Evolutionary conservation across 371 early-diverging fungal species (phyloP).

Genomic region (Circinella umbellata): DNA sequence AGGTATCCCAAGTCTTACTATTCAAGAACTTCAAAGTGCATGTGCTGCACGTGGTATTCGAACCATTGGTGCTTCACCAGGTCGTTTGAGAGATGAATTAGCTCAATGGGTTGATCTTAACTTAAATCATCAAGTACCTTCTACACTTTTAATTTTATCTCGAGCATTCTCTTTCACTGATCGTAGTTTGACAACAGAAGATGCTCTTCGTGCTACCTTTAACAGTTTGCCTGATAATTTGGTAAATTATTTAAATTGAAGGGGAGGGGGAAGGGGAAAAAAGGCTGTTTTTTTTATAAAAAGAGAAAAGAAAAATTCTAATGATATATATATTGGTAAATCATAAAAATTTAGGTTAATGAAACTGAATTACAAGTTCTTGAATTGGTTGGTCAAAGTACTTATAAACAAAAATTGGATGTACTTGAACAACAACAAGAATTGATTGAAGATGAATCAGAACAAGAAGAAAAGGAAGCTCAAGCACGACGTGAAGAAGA

Average conservation of each 20-base stretch:
- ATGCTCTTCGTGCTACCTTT: slow-evolving; percentile 93
- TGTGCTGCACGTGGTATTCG: slow-evolving; percentile 94
- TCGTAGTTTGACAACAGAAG: slow-evolving; percentile 64
- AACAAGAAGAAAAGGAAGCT: slow-evolving; percentile 67
- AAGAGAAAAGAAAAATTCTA: not conserved
- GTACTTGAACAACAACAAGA: slow-evolving; percentile 95
- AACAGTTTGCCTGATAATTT: slow-evolving; percentile 91
- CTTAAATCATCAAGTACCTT: slow-evolving; percentile 89
- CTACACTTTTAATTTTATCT: slow-evolving; percentile 90
- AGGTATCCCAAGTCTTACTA: slow-evolving; percentile 88
- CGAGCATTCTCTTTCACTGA: slow-evolving; percentile 89
- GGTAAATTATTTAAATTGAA: slow-evolving; percentile 35
- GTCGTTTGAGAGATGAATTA: slow-evolving; percentile 85
- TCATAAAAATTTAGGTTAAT: slow-evolving; percentile 46
- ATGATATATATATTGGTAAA: too few species aligned
- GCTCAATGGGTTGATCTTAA: slow-evolving; percentile 96
- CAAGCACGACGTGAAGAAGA: slow-evolving; percentile 59
- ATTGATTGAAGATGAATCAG: slow-evolving; percentile 89
- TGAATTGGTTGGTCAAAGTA: slow-evolving; percentile 86
- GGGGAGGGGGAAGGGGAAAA: too few species aligned
- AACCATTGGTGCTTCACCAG: slow-evolving; percentile 85
- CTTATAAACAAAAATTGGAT: slow-evolving; percentile 92
- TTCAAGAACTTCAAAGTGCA: slow-evolving; percentile 85
- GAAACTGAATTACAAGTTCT: slow-evolving; percentile 90
- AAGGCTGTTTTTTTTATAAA: too few species aligned